Conservation (phyloP, 768 basidiomycete species). For the Chalciporus piperatus region DNA sequence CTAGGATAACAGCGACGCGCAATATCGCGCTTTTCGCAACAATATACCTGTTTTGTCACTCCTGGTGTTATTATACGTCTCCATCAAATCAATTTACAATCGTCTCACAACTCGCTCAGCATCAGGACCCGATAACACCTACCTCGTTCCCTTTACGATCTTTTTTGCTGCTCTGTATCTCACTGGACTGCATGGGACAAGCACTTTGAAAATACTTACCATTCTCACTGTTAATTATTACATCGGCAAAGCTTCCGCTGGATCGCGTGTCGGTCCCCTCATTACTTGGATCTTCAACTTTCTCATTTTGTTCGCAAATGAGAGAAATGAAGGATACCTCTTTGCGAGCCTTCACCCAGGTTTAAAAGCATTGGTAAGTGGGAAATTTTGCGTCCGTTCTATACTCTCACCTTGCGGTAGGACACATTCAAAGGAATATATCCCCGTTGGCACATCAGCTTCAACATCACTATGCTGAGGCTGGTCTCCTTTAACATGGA, state of each 20-base stretch:
- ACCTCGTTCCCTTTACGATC: constrained; percentile 57
- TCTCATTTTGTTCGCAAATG: constrained; percentile 71
- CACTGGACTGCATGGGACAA: constrained; percentile 75
- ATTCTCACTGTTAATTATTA: constrained; percentile 72
- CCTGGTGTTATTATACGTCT: constrained; percentile 53
- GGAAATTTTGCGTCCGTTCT: background rate
- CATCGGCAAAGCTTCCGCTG: constrained; percentile 48
- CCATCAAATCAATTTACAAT: constrained; percentile 51
- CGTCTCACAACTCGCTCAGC: constrained; percentile 22
- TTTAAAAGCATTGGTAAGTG: constrained; percentile 60
- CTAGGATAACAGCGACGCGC: constrained; percentile 90
- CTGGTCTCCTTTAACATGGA: constrained; percentile 94
- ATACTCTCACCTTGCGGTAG: constrained; percentile 35
- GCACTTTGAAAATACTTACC: constrained; percentile 68
- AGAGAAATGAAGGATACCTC: constrained; percentile 69
- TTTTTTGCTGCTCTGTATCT: constrained; percentile 64
- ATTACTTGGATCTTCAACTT: constrained; percentile 80
- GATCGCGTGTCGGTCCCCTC: constrained; percentile 45
- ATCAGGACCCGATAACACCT: constrained; percentile 27
- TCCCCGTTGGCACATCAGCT: constrained; percentile 89
- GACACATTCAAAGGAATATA: constrained; percentile 71
- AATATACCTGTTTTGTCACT: constrained; percentile 63
- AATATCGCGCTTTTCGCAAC: constrained; percentile 85
- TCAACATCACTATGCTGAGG: constrained; percentile 95
- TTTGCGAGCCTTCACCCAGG: constrained; percentile 55